Evolutionary conservation across 768 basidiomycete genomes (phyloP), one percentile per base, ranked within the genome.

Genomic region (Mycena venus): DNA sequence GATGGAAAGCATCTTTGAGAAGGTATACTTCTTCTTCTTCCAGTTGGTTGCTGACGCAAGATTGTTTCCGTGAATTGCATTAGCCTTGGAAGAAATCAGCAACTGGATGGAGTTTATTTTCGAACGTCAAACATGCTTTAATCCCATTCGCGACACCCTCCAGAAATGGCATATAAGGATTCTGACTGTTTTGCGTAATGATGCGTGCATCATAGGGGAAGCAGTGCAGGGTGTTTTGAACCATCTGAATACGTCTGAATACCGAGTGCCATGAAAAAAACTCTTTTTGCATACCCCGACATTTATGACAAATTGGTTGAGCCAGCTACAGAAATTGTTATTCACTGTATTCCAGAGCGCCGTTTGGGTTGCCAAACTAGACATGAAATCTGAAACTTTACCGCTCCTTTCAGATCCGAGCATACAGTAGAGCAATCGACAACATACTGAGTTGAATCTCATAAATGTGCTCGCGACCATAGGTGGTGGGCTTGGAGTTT

Each of bases 381-480:
- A 62, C 59, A 70, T 61, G 69, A 70, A 70, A 25, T 70, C 69
- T 4, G 69, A 70, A 42, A 70, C 68, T 69, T n/a, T 21, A n/a
- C 12, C 14, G 10, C 36, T 38, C 36, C 7, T 36, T 40, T 25
- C 23, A 8, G 15, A 23, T 17, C 31, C 2, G 36, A 38, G n/a
- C n/a, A 53, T 3, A 4, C 14, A 3, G 38, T 27, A 32, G 15
- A 11, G 53, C 2, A 59, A 6, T 19, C 10, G 9, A 25, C 19
- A 6, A 42, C 68, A 15, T 14, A 69, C 68, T 70, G 47, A 70
- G 69, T 32, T 70, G 69, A 15, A 70, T n/a, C 29, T 70, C 69
- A 31, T 70, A 70, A 14, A 70, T 62, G 31, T 70, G 69, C 23
- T 70, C 69, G 4, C 69, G 59, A 14, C 69, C 69, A 34, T 69